Base-by-base conservation (phyloP, 176 grass and related monocot species). In the Hordeum vulgare region DNA sequence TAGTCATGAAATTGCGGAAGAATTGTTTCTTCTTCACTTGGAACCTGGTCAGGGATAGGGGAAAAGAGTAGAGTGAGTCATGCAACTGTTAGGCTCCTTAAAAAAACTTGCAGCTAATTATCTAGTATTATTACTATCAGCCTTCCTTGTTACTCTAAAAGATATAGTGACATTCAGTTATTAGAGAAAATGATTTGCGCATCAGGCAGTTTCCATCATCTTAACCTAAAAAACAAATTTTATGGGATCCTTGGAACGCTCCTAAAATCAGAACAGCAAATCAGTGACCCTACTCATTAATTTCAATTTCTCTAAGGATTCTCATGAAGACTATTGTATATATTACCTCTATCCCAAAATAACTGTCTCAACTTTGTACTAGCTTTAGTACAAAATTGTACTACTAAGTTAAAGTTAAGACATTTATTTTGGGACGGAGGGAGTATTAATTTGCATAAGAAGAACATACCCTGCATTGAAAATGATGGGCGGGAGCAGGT, bases 1-100 rank as follows among this genome's bases (percentile, higher is more conserved):
- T 95, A 29, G 93, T 95, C 73, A 95, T 92, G 69, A 95, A 95
- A 39, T 95, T 95, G 23, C 80, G 90, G 78, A 95, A 95, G 83
- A 95, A 95, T 25, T 80, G 90, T 65, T 95, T 95, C 93, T 95
- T 95, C 91, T 95, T 95, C 57, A 95, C 93, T 81, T 95, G 93
- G 81, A 95, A 95, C 83, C 93, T 95, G 60, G 42, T 7, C 11
- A 72, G 14, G 28, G 42, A 12, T 3, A 40, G 4, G 27, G 28
- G 14, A 65, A 20, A 68, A 28, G 21, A 42, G 77, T 57, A 69
- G 15, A 42, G 4, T 77, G 10, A 71, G 61, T 17, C 6, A 42
- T 26, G 64, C 34, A 45, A 66, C 58, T 66, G n/a, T 59, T 44
- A 11, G 24, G 33, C 24, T 73, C 35, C 14, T 57, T 44, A 49